These are phyloP conservation scores for Blastocladiella emersonii DNA, from an alignment of 371 early-diverging fungal genomes.

Conservation along the genomic window DNA sequence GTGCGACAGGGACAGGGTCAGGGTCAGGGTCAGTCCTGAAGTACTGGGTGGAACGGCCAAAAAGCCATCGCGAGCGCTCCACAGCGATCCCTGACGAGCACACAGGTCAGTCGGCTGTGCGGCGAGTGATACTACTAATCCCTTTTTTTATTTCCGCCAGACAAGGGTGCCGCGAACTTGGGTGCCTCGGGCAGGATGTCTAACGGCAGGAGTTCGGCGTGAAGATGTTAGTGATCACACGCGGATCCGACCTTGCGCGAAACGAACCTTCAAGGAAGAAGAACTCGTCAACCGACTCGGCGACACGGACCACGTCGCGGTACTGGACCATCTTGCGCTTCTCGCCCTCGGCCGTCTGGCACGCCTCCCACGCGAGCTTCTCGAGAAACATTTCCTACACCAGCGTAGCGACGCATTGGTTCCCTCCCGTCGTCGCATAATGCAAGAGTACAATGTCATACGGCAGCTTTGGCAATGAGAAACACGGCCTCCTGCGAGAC, in stretches of 20 bases:
- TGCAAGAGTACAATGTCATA: conserved; percentile 15
- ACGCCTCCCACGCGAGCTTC: conserved; percentile 48
- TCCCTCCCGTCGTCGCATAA: too few species aligned
- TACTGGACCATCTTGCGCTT: conserved; percentile 60
- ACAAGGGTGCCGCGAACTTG: too few species aligned
- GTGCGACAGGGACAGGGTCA: too few species aligned
- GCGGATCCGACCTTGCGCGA: background rate
- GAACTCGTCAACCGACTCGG: conserved; percentile 22
- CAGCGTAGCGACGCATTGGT: too few species aligned
- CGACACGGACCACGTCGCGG: conserved; percentile 52
- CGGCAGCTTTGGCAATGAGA: conserved; percentile 58
- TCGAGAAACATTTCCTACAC: conserved; percentile 64
- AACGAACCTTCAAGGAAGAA: conserved; percentile 16
- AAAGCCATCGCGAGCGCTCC: too few species aligned
- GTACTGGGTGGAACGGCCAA: too few species aligned
- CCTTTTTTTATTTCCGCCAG: too few species aligned
- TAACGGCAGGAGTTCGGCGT: too few species aligned
- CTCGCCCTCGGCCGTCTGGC: conserved; percentile 43
- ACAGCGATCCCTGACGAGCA: too few species aligned
- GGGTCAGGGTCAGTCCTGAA: too few species aligned
- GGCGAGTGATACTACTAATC: too few species aligned
- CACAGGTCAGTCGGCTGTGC: too few species aligned
- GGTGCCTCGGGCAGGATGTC: background rate
- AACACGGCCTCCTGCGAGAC: conserved; percentile 61
- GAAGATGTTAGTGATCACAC: background rate